Conservation (phyloP, 805 yeast species). For the Torulaspora maleeae region DNA sequence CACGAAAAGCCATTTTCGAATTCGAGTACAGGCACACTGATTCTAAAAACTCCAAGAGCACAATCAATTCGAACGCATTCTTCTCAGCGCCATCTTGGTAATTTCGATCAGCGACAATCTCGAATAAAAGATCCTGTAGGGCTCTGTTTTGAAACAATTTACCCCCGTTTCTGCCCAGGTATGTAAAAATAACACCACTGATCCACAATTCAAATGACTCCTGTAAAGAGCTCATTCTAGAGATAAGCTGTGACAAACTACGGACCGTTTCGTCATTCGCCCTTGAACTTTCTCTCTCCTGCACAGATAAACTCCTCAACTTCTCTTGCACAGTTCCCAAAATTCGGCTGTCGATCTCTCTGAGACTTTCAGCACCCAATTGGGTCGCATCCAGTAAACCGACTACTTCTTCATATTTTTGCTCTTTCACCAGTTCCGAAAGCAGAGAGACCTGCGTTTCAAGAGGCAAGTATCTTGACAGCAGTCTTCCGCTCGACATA, state of each 20-base stretch:
- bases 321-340: not conserved
- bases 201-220: conserved; percentile 16
- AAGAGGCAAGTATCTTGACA: conserved; percentile 16
- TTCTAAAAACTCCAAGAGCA: conserved; percentile 39
- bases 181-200: conserved; percentile 2
- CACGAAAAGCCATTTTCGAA: conserved; percentile 3
- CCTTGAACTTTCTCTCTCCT: not conserved
- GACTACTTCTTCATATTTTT: conserved; percentile 15
- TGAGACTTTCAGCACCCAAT: conserved; percentile 7
- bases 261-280: conserved; percentile 7
- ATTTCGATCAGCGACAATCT: conserved; percentile 3
- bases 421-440: conserved; percentile 14
- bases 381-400: conserved; percentile 11
- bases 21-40: conserved; percentile 32
- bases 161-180: conserved; percentile 7
- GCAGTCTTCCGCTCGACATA: conserved; percentile 2
- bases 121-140: conserved; percentile 3
- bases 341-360: not conserved
- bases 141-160: conserved; percentile 13
- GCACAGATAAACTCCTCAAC: not conserved
- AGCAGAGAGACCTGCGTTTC: conserved; percentile 12
- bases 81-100: not conserved
- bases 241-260: conserved; percentile 11
- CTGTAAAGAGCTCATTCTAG: conserved; percentile 11
- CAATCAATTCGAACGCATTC: conserved; percentile 7